Base-by-base conservation (phyloP, 108 stramenopile genomes). In the Cyclotella kingstonii region DNA sequence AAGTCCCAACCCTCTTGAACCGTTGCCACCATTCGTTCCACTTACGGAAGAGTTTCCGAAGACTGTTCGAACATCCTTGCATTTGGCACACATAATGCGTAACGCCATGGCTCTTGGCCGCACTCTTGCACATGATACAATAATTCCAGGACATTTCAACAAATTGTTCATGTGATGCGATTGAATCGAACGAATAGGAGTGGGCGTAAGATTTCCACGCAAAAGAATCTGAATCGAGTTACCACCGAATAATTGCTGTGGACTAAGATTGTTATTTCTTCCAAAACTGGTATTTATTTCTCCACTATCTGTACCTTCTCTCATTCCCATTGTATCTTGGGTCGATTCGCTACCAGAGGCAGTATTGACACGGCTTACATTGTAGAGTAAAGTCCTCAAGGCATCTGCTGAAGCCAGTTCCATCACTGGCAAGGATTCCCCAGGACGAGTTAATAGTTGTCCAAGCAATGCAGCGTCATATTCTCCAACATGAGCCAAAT, bases 81-180 rank as follows among this genome's bases (percentile, higher is more conserved):
- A 98, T 22, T 81, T 86, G 27, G 77, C 57, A 78, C 97, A 99
- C 38, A 87, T 80, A 12, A 97, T 66, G n/a, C 63, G 62, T 26
- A 99, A 60, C n/a, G 70, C 53, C 15, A 77, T 77, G 17, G 98
- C 97, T 25, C 95, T 83, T 35, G 92, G 79, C 25, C 84, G 77
- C 23, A 93, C 84, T 10, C 91, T 77, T 10, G 84, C 77, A 17
- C 94, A 92, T 36, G 86, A 87, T 54, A 97, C 91, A 65, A 99
- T 85, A 64, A 99, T 99, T 11, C 98, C 98, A 0, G 96, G 95
- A 38, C 95, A 93, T 63, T 87, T 83, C 45, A 99, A 58, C 14
- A 99, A 76, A 21, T 61, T 81, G 66, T 96, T 95, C 68, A 99
- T 91, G 68, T 98, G 94, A 42, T 89, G 85, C 14, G 96, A 96